phyloP scores from a whole-genome alignment of 2,329 filamentous ascomycete species.

The Aureobasidium sp. region DNA sequence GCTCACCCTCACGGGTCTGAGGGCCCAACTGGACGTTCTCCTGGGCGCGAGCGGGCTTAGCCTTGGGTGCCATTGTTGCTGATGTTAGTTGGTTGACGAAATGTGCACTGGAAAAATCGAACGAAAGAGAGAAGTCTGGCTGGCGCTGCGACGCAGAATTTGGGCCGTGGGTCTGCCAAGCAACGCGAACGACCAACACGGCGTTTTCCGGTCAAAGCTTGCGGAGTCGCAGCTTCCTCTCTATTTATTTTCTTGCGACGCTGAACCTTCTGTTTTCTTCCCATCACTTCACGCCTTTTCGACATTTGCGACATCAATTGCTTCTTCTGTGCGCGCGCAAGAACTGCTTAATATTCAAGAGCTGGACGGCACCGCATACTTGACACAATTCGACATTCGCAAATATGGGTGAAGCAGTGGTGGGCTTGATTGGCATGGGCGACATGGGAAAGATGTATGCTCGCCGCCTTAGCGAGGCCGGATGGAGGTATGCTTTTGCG shows the following conservation, averaged over 20 bases:
- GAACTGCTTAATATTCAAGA: background rate
- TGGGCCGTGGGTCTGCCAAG: slow-evolving; percentile 10
- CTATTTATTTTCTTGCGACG: slow-evolving; percentile 9
- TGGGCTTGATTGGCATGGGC: slow-evolving; percentile 97
- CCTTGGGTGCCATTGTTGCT: slow-evolving; percentile 85
- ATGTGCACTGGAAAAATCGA: background rate
- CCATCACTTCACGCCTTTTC: background rate
- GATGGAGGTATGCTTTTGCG: slow-evolving; percentile 73
- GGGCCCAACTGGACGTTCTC: slow-evolving; percentile 99
- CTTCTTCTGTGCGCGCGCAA: background rate
- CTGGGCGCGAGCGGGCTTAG: slow-evolving; percentile 65
- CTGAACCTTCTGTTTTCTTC: slow-evolving; percentile 6
- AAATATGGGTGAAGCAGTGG: slow-evolving; percentile 59
- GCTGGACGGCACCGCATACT: background rate
- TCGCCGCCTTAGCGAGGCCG: slow-evolving; percentile 74
- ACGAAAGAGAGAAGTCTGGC: background rate
- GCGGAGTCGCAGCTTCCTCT: background rate
- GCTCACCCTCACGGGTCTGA: slow-evolving; percentile 93
- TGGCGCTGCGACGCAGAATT: background rate
- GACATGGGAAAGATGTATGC: slow-evolving; percentile 99
- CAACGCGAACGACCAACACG: background rate
- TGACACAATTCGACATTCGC: slow-evolving; percentile 13
- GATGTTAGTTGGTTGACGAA: slow-evolving; percentile 8
- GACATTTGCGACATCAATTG: background rate
- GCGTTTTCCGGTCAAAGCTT: background rate